Base-by-base conservation (phyloP, 1,284 basidiomycete species). In the Golubevia sp. region DNA sequence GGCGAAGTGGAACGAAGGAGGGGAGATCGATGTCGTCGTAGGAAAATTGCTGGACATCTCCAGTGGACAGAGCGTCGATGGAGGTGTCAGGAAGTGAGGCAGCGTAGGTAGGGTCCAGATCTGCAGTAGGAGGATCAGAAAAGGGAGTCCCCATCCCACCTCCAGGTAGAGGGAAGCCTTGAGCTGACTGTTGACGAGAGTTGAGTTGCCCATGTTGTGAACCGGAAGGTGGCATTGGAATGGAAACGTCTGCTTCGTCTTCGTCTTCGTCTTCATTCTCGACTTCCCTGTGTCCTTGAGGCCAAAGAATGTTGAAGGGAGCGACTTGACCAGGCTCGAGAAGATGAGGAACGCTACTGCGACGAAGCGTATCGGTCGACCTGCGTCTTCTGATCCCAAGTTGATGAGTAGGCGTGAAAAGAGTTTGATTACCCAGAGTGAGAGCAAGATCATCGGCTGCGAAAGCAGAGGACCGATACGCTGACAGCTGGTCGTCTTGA, bases 361-460 rank as follows among this genome's bases (percentile, higher is more conserved):
- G 61, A 15, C 71, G 66, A 49, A 73, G 55, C 5, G 71, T 74
- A 30, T 74, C 71, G 44, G 66, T 74, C 13, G 71, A 74, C 21
- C 70, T 57, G 1, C 71, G 62, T 18, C 71, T 68, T 54, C 64
- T 63, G 4, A 62, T 62, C 1, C 66, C 64, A 11, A 34, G 24
- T 13, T 27, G 44, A 21, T 55, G 50, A 20, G 44, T 38, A 26
- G 52, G 54, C 2, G 60, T 50, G 30, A 63, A 63, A 18, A 63
- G 60, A 2, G 62, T 63, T 23, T 62, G 44, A 21, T 58, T 61
- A 21, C 58, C 61, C 2, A 62, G 61, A 26, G 61, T 59, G 13
- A 63, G 24, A 25, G 34, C 20, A 3, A 63, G 58, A 49, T 63
- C 62, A 49, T 63, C 62, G 13, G 62, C 60, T 34, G 60, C 30